These are phyloP conservation scores for Gaultheria prostrata DNA, from an alignment of 148 eudicot species.

Conservation along the genomic window DNA sequence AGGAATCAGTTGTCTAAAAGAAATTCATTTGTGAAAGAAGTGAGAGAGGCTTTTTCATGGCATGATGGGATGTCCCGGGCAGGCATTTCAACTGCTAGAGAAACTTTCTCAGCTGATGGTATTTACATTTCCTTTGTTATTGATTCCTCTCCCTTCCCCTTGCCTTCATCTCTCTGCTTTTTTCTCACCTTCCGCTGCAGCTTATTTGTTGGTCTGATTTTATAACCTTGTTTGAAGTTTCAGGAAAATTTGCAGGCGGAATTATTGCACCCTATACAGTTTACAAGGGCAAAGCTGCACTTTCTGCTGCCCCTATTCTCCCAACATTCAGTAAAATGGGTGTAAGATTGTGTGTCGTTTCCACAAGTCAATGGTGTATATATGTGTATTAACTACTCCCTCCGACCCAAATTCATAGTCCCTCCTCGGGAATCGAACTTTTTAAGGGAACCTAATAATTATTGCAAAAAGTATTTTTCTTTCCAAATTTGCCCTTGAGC, in stretches of 20 bases:
- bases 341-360: constrained; percentile 40
- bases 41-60: constrained; percentile 21
- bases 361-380: neutral
- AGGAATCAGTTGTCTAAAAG: constrained; percentile 28
- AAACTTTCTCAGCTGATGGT: constrained; percentile 40
- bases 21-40: constrained; percentile 19
- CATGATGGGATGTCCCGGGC: constrained; percentile 32
- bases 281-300: constrained; percentile 92
- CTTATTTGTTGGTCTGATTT: neutral
- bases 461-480: too few relatives aligned
- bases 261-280: constrained; percentile 54
- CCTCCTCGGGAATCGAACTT: too few relatives aligned
- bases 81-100: constrained; percentile 47
- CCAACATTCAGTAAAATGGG: constrained; percentile 55
- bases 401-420: too few relatives aligned
- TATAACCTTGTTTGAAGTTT: constrained; percentile 9
- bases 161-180: neutral
- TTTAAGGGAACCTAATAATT: too few relatives aligned
- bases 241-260: constrained; percentile 34
- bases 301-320: constrained; percentile 59
- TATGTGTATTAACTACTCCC: neutral
- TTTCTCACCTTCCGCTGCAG: neutral
- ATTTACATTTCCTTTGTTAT: neutral
- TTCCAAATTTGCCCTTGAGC: too few relatives aligned
- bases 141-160: neutral